These are phyloP conservation scores for Mycena filopes DNA, from an alignment of 768 basidiomycete genomes.

Conservation along the genomic window DNA sequence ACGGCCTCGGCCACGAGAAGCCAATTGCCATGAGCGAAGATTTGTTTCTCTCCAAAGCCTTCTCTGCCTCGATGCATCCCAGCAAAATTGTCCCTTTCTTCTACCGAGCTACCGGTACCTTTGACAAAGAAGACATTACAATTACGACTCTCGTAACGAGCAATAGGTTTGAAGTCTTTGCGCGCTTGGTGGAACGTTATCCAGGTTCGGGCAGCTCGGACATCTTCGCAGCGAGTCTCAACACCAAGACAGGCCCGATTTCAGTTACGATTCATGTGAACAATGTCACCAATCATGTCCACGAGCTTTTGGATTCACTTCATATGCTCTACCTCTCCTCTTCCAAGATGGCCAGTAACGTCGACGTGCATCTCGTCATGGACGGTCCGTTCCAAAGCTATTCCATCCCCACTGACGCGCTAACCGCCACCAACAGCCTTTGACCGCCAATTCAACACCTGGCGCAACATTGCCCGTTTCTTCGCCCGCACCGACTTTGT, in stretches of 20 bases:
- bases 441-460: slow-evolving; percentile 89
- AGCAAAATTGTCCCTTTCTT: slow-evolving; percentile 85
- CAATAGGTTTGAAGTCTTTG: slow-evolving; percentile 79
- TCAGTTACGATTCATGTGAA: slow-evolving; percentile 85
- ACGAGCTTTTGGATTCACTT: slow-evolving; percentile 67
- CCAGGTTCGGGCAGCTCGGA: slow-evolving; percentile 58
- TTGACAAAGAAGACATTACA: slow-evolving; percentile 77
- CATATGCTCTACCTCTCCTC: slow-evolving; percentile 75
- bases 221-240: background rate
- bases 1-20: slow-evolving; percentile 46
- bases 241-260: slow-evolving; percentile 69
- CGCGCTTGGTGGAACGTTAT: slow-evolving; percentile 79
- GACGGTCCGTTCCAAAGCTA: slow-evolving; percentile 47
- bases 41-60: slow-evolving; percentile 74
- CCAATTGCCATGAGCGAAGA: slow-evolving; percentile 55
- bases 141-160: slow-evolving; percentile 87
- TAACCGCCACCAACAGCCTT: slow-evolving; percentile 50
- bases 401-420: background rate
- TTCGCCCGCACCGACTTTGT: slow-evolving; percentile 87
- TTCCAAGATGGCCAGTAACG: slow-evolving; percentile 70
- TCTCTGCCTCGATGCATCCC: slow-evolving; percentile 75
- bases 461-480: slow-evolving; percentile 87
- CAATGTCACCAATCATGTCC: slow-evolving; percentile 57
- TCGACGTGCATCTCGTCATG: slow-evolving; percentile 89
- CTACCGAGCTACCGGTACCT: slow-evolving; percentile 69